Evolutionary conservation across 805 yeast species (phyloP).

Genomic region (Cyberlindnera samutprakarnensis): DNA sequence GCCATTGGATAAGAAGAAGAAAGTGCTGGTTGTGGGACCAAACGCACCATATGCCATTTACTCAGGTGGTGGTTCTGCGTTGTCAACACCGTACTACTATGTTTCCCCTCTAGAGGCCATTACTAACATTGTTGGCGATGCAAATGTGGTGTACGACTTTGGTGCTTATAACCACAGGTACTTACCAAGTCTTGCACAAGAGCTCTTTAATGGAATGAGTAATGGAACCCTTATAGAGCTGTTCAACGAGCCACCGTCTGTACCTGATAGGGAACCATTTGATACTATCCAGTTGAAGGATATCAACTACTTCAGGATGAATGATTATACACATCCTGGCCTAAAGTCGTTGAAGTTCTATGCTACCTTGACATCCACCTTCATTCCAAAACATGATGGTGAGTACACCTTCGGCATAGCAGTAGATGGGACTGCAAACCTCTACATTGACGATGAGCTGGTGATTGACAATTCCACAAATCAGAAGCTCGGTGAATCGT

Average conservation of each 20-base stretch:
- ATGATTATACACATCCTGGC: conserved; percentile 17
- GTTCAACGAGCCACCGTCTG: conserved; percentile 16
- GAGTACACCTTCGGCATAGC: conserved; percentile 44
- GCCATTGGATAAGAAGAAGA: conserved; percentile 38
- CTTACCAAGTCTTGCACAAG: conserved; percentile 23
- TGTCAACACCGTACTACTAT: conserved; percentile 39
- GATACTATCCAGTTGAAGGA: conserved; percentile 19
- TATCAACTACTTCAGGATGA: conserved; percentile 18
- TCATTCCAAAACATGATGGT: conserved; percentile 38
- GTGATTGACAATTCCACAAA: conserved; percentile 45
- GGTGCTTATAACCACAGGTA: conserved; percentile 30
- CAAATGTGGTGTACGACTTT: conserved; percentile 19
- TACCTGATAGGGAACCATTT: conserved; percentile 21
- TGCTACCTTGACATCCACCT: conserved; percentile 36
- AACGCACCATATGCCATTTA: conserved; percentile 42
- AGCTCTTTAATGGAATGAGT: conserved; percentile 7
- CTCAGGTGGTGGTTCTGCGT: conserved; percentile 61
- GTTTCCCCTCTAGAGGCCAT: conserved; percentile 44
- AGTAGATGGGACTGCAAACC: conserved; percentile 45
- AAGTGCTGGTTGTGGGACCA: conserved; percentile 51
- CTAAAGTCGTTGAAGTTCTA: conserved; percentile 27
- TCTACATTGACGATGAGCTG: conserved; percentile 42
- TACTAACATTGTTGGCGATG: conserved; percentile 17
- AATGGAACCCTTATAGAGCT: conserved; percentile 21
- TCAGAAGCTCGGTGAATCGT: conserved; percentile 43